Evolutionary conservation across 306 rosid species (phyloP).

Genomic region (Ormosia semicastrata): DNA sequence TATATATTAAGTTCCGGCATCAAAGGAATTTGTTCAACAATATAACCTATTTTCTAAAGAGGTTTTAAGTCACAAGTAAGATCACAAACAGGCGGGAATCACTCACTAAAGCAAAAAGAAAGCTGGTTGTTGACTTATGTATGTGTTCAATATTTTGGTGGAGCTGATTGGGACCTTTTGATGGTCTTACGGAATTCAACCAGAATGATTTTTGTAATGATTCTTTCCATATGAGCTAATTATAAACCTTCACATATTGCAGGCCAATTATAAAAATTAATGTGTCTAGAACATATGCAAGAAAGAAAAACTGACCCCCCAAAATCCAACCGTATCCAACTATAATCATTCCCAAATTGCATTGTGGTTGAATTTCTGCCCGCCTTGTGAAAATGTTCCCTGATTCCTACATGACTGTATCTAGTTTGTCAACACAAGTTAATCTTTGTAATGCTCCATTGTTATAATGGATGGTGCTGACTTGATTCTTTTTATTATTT

Average conservation of each 20-base stretch:
- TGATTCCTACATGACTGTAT: constrained; percentile 18
- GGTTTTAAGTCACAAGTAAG: constrained; percentile 32
- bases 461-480: constrained; percentile 31
- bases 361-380: constrained; percentile 33
- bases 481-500: constrained; percentile 25
- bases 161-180: constrained; percentile 45
- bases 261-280: constrained; percentile 17
- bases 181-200: constrained; percentile 37
- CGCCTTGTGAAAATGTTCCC: constrained; percentile 11
- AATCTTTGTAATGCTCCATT: constrained; percentile 36
- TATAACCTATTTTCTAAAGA: constrained; percentile 9
- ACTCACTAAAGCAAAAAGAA: constrained; percentile 31
- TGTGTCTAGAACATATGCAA: constrained; percentile 28
- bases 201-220: constrained; percentile 37
- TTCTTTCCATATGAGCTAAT: constrained; percentile 22
- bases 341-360: constrained; percentile 45
- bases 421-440: constrained; percentile 48
- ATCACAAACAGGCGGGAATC: constrained; percentile 31
- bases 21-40: constrained; percentile 25
- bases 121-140: constrained; percentile 32
- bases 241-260: constrained; percentile 9
- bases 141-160: constrained; percentile 30
- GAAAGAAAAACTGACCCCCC: constrained; percentile 41
- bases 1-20: constrained; percentile 25
- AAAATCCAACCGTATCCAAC: constrained; percentile 65